Percentiles rank a stretch among this genome's conserved stretches.
Evolutionary conservation across 2,329 filamentous ascomycete species (phyloP).

Genomic region (Alternaria ventricosa): DNA sequence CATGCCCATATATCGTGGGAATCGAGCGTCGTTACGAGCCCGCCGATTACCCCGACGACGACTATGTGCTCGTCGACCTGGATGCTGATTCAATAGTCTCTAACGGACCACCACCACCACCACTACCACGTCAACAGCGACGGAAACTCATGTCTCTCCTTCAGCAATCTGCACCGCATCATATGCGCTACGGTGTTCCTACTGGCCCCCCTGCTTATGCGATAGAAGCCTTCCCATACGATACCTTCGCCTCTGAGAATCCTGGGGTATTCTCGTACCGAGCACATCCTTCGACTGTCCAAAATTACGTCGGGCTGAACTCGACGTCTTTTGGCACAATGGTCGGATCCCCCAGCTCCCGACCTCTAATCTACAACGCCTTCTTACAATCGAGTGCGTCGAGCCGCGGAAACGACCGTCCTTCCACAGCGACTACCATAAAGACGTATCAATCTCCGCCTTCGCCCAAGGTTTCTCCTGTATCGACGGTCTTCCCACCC

Average conservation of each 20-base stretch:
- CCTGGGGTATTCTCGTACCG: slow-evolving; percentile 77
- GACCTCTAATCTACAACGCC: slow-evolving; percentile 84
- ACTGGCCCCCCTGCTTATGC: slow-evolving; percentile 92
- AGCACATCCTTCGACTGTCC: slow-evolving; percentile 73
- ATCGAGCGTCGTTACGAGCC: slow-evolving; percentile 91
- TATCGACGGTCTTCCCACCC: slow-evolving; percentile 78
- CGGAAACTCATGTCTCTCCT: slow-evolving; percentile 87
- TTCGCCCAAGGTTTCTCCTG: slow-evolving; percentile 71
- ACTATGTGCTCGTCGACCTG: slow-evolving; percentile 93
- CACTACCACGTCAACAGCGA: slow-evolving; percentile 85
- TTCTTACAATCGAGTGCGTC: slow-evolving; percentile 79
- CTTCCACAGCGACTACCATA: slow-evolving; percentile 58
- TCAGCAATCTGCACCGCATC: slow-evolving; percentile 88
- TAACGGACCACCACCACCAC: slow-evolving; percentile 74
- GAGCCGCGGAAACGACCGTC: slow-evolving; percentile 70
- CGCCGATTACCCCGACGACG: slow-evolving; percentile 87
- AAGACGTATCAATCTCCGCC: slow-evolving; percentile 58
- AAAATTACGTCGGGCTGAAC: slow-evolving; percentile 87
- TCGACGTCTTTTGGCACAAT: slow-evolving; percentile 84
- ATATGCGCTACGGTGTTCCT: slow-evolving; percentile 82
- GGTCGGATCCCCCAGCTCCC: slow-evolving; percentile 58
- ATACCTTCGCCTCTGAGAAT: slow-evolving; percentile 88
- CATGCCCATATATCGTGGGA: slow-evolving; percentile 95
- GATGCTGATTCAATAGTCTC: slow-evolving; percentile 91
- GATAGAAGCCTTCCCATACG: slow-evolving; percentile 88